These are phyloP conservation scores for Chalciporus chontae DNA, from an alignment of 768 basidiomycete species.

Conservation along the genomic window DNA sequence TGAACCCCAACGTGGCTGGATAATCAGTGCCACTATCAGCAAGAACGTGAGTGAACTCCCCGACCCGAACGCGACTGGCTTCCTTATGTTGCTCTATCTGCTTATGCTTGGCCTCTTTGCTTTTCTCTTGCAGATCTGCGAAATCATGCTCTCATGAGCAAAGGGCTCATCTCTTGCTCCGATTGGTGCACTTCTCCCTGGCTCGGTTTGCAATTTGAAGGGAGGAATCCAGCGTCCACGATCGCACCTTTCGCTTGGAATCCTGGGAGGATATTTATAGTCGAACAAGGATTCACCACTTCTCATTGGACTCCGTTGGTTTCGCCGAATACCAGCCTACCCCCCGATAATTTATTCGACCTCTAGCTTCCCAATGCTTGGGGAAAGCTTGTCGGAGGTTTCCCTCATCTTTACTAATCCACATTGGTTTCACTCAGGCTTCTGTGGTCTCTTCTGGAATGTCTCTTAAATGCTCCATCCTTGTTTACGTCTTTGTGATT, in stretches of 20 bases:
- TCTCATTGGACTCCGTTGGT: background rate
- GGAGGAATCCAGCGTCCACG: background rate
- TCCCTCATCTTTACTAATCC: no score
- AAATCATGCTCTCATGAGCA: conserved; percentile 44
- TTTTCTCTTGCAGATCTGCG: conserved; percentile 41
- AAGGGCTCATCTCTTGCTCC: background rate
- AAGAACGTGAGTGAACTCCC: conserved; percentile 54
- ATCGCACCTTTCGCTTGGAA: background rate
- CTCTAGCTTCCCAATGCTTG: background rate
- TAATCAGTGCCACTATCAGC: conserved; percentile 59
- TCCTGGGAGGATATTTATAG: background rate
- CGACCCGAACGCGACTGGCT: background rate
- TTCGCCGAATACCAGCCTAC: background rate
- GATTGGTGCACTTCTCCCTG: no score
- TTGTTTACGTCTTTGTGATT: no score
- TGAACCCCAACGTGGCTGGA: background rate
- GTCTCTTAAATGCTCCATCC: no score
- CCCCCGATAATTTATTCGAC: background rate
- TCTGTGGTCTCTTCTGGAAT: no score
- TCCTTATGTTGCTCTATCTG: background rate
- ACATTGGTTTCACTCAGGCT: no score
- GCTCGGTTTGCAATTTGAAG: no score
- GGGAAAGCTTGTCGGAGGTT: no score
- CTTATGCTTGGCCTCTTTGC: background rate
- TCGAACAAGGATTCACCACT: conserved; percentile 5